Evolutionary conservation across 2,329 filamentous ascomycete species (phyloP).

Genomic region (Ilyonectria robusta): DNA sequence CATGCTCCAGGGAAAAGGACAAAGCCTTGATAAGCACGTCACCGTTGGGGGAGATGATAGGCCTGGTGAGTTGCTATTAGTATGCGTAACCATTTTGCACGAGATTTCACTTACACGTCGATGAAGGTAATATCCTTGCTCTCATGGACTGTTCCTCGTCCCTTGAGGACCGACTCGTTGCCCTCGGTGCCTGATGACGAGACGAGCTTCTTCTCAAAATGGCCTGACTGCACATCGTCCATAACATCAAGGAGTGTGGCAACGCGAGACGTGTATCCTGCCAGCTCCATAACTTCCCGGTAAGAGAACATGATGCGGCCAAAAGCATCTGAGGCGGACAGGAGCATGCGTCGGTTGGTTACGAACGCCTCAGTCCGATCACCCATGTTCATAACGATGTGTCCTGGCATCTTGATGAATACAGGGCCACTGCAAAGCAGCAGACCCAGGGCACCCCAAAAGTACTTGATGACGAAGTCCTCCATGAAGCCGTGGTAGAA

Average conservation of each 20-base stretch:
- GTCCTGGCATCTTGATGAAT: slow-evolving; percentile 91
- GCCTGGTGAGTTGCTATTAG: slow-evolving; percentile 57
- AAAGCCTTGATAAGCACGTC: slow-evolving; percentile 90
- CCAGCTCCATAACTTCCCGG: slow-evolving; percentile 95
- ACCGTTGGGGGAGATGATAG: slow-evolving; percentile 96
- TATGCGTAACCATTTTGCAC: not conserved
- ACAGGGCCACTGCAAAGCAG: slow-evolving; percentile 95
- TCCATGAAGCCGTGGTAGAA: slow-evolving; percentile 99
- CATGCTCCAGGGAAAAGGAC: slow-evolving; percentile 87
- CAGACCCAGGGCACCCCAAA: slow-evolving; percentile 95
- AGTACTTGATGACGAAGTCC: slow-evolving; percentile 99
- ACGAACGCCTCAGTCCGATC: slow-evolving; percentile 85
- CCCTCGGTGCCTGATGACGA: slow-evolving; percentile 87
- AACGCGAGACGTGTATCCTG: slow-evolving; percentile 94
- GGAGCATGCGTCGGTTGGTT: slow-evolving; percentile 91
- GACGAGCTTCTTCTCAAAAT: slow-evolving; percentile 96
- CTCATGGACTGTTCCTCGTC: slow-evolving; percentile 86
- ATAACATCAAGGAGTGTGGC: slow-evolving; percentile 93
- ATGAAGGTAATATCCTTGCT: slow-evolving; percentile 88
- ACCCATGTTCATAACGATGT: slow-evolving; percentile 75
- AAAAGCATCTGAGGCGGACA: slow-evolving; percentile 95
- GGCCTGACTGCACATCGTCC: slow-evolving; percentile 90
- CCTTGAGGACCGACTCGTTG: slow-evolving; percentile 86
- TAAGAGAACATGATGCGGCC: slow-evolving; percentile 98
- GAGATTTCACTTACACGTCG: slow-evolving; percentile 72